Base-by-base conservation (phyloP, 192 early-diverging fungal genomes). In the Umbelopsis vinacea region DNA sequence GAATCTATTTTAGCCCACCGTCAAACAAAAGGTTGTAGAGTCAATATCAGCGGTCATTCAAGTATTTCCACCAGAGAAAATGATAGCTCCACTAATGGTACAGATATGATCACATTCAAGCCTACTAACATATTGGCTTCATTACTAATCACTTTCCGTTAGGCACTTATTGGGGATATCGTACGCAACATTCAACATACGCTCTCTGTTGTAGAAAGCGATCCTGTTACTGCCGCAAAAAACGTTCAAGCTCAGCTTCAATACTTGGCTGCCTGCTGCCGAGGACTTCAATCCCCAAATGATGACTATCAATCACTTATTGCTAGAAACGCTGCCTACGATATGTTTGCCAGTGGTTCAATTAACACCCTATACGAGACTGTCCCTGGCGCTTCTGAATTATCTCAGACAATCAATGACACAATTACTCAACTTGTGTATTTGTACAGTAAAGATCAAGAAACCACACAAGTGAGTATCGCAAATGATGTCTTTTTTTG, bases 231-330 rank as follows among this genome's bases (percentile, higher is more conserved):
- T 21, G 57, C 78, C 7, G 71, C 79, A 6, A 72, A 74, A 3
- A 55, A 72, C 19, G 75, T 88, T 54, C 57, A 83, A 5, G 68
- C 55, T 17, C 84, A 86, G 40, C 67, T 88, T 4, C 76, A 84
- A 24, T 84, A 86, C 50, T 68, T 88, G 6, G 67, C 84, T 4
- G 81, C 81, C 14, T 88, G 85, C 40, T 84, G 82, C 50, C 76
- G 78, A 50, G 87, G 87, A 4, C 76, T 88, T 19, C 83, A 82
- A 74, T 82, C 87, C 21, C 83, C 85, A 24, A 69, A 77, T 45
- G 87, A 88, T 35, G 83, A 88, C 52, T 80, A 80, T 26, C 74
- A 75, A 46, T 74, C 79, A 4, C 37, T 71, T 35, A 37, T 24
- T 2, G 69, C 53, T 22, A 48, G 79, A 17, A 76, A 70, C 45